Evolutionary conservation across 345 rosid genomes (phyloP), one percentile per base, ranked within the genome.

Genomic region (Salix dunnii): DNA sequence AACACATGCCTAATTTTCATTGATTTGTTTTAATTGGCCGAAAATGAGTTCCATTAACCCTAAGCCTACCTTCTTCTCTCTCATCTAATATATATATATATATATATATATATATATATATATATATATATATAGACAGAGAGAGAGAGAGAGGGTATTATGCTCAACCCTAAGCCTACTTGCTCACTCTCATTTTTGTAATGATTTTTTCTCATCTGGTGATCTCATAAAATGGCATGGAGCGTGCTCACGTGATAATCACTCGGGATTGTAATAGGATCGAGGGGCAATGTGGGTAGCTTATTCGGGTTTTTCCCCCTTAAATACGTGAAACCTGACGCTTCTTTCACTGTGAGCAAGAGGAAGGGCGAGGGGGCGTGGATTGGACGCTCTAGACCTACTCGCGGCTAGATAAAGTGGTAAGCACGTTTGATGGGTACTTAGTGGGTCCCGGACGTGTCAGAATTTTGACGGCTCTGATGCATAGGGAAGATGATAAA

Each of bases 401-500:
- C 76, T 79, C 76, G 70, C 79, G 60, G 60, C 2, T 18, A 13
- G 38, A 43, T 77, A 70, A 74, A 79, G 88, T 83, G 86, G 81
- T 79, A 3, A 75, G 64, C 82, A 75, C 70, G 43, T 67, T 16
- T 79, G 77, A 35, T 35, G 36, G 5, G 36, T 35, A 35, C 36
- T 5, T 35, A 35, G 36, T 35, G 36, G 36, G 72, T 42, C 75
- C 74, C 58, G 7, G 10, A 42, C 7, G 17, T 40, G 5, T 14
- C 49, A 25, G 40, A n/a, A 65, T 64, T 36, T 77, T 2, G 42
- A 77, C 80, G 80, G 80, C 80, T 71, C 40, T 77, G 80, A 77
- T 77, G 64, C n/a, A 1, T 17, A 48, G 70, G 31, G 43, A 11
- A 38, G 61, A 63, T 49, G 23, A 51, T 49, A 71, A 55, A 51